phyloP scores from a whole-genome alignment of 257 asterid genomes.

The Parsonsia alboflavescens region DNA sequence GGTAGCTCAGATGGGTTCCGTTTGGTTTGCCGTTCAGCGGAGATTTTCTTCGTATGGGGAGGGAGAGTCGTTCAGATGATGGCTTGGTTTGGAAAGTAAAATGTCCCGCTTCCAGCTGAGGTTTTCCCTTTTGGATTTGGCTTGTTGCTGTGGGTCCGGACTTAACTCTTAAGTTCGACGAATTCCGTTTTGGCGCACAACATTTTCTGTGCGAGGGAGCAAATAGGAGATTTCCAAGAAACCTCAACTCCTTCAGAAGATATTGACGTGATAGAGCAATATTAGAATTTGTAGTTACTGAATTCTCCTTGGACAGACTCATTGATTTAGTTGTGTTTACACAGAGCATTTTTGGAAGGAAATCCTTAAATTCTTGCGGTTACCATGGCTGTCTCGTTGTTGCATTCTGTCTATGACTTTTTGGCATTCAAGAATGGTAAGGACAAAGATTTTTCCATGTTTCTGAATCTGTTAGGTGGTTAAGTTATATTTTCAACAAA shows the following conservation, averaged over 20 bases:
- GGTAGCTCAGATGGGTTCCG: too few species aligned
- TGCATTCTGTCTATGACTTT: slow-evolving; percentile 91
- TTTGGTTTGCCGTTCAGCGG: too few species aligned
- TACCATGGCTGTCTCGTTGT: slow-evolving; percentile 81
- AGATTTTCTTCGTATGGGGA: too few species aligned
- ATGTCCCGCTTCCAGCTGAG: too few species aligned
- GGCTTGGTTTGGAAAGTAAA: too few species aligned
- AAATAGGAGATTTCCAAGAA: too few species aligned
- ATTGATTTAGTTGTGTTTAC: slow-evolving; percentile 34
- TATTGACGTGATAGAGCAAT: not conserved
- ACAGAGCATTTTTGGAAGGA: slow-evolving; percentile 98
- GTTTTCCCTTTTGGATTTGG: too few species aligned
- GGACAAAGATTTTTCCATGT: slow-evolving; percentile 4
- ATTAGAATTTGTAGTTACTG: not conserved
- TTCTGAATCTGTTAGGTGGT: not conserved
- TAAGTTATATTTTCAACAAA: not conserved
- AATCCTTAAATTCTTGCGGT: slow-evolving; percentile 82
- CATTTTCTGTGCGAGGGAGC: too few species aligned
- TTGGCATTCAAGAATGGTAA: slow-evolving; percentile 97
- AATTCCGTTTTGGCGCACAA: too few species aligned
- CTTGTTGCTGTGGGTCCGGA: too few species aligned
- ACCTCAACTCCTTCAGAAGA: not conserved
- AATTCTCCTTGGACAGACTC: slow-evolving; percentile 9
- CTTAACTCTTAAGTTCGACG: too few species aligned
- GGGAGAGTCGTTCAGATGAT: too few species aligned